phyloP scores from a whole-genome alignment of 805 yeast genomes.

The Yarrowia yakushimensis region DNA sequence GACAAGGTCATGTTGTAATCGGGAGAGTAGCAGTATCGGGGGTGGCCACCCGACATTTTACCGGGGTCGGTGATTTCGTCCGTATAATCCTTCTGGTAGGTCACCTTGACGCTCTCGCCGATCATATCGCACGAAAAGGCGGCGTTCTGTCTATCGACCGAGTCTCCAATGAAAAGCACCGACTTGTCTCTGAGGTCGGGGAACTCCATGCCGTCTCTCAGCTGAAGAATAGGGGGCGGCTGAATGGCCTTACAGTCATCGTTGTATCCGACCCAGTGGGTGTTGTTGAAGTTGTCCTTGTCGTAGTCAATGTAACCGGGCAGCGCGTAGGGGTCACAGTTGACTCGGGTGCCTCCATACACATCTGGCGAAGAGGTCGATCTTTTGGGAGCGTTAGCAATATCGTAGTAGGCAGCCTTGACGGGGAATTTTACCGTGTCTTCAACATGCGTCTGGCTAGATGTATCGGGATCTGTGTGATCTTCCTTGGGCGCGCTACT shows the following conservation, averaged over 20 bases:
- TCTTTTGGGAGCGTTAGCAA: neutral
- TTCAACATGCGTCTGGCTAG: neutral
- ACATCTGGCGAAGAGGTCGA: conserved; percentile 6
- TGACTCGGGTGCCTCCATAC: conserved; percentile 4
- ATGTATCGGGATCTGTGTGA: neutral
- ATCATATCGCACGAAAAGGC: conserved; percentile 22
- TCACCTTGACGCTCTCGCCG: conserved; percentile 10
- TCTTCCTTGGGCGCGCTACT: neutral
- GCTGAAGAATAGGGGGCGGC: conserved; percentile 16
- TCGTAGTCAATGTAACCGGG: conserved; percentile 22
- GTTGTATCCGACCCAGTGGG: conserved; percentile 18
- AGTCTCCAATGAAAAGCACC: conserved; percentile 25
- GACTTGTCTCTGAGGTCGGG: conserved; percentile 17
- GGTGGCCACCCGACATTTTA: conserved; percentile 12
- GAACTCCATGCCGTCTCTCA: conserved; percentile 6
- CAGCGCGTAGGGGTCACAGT: conserved; percentile 23
- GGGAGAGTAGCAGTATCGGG: conserved; percentile 23
- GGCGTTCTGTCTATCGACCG: conserved; percentile 24
- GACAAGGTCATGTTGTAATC: conserved; percentile 20
- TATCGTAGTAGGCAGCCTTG: conserved; percentile 3
- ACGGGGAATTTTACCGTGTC: neutral
- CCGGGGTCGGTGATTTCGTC: neutral
- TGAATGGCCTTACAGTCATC: conserved; percentile 19
- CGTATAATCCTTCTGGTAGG: conserved; percentile 13
- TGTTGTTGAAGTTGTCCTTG: conserved; percentile 16